These are phyloP conservation scores for Mariannaea elegans DNA, from an alignment of 2,329 filamentous ascomycete genomes.

Conservation along the genomic window DNA sequence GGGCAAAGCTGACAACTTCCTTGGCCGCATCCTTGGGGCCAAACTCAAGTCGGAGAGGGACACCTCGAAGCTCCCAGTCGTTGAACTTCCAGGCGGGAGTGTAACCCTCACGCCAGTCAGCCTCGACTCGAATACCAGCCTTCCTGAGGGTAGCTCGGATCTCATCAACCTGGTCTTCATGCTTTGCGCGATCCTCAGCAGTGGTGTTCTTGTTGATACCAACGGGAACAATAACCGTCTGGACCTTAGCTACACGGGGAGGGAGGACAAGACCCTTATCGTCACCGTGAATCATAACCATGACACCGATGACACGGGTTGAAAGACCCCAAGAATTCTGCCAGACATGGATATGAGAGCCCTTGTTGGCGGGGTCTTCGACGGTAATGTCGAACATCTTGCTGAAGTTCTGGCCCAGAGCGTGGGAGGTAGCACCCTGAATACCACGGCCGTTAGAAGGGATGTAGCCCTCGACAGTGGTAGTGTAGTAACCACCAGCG, in stretches of 20 bases:
- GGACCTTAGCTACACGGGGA: conserved; percentile 86
- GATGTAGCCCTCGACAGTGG: conserved; percentile 96
- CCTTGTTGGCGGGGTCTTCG: conserved; percentile 86
- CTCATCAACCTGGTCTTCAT: conserved; percentile 78
- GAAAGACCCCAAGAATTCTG: conserved; percentile 99
- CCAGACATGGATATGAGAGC: conserved; percentile 87
- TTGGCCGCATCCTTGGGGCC: conserved; percentile 93
- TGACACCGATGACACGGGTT: conserved; percentile 96
- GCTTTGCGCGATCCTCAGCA: conserved; percentile 78
- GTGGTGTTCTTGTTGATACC: conserved; percentile 90
- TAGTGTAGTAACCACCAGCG: conserved; percentile 94
- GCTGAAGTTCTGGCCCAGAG: conserved; percentile 95
- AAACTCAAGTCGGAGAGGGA: conserved; percentile 93
- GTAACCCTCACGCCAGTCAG: conserved; percentile 90
- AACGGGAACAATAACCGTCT: conserved; percentile 89
- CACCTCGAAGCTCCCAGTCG: conserved; percentile 97
- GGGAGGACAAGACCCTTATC: conserved; percentile 95
- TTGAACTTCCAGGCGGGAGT: conserved; percentile 98
- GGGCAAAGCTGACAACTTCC: conserved; percentile 82
- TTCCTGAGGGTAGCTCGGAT: conserved; percentile 75
- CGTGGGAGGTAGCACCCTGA: conserved; percentile 94
- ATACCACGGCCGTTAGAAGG: conserved; percentile 95
- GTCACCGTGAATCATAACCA: conserved; percentile 98
- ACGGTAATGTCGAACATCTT: conserved; percentile 99
- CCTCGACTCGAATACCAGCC: conserved; percentile 79